Conservation (phyloP, 2,329 filamentous ascomycete genomes). For the Exophiala calicioides region DNA sequence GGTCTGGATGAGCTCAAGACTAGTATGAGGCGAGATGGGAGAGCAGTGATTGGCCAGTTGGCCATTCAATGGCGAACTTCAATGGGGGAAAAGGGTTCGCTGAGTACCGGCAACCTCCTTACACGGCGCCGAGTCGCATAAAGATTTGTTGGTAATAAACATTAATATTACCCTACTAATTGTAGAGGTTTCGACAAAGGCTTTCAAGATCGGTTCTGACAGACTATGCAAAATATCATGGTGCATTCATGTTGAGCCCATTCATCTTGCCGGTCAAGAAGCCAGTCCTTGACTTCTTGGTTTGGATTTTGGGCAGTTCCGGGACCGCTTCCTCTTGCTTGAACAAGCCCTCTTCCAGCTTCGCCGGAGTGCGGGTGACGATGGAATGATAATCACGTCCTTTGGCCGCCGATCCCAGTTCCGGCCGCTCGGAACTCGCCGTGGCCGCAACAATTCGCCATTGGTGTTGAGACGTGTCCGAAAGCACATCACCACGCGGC, state of each 20-base stretch:
- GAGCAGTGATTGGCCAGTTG: constrained; percentile 73
- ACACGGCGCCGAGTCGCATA: constrained; percentile 39
- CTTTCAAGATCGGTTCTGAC: neutral
- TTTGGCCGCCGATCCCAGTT: constrained; percentile 20
- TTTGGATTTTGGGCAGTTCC: constrained; percentile 18
- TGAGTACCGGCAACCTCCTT: constrained; percentile 80
- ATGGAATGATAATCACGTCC: constrained; percentile 61
- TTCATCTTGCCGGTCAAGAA: constrained; percentile 24
- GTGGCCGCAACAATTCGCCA: constrained; percentile 64
- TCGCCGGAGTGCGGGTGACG: constrained; percentile 70
- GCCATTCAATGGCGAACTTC: constrained; percentile 84
- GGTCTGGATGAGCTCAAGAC: constrained; percentile 53
- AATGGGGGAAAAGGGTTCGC: constrained; percentile 84
- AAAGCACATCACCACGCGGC: constrained; percentile 57
- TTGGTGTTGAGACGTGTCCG: constrained; percentile 63
- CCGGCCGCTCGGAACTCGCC: constrained; percentile 50
- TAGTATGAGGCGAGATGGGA: constrained; percentile 43
- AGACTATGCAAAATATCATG: constrained; percentile 7
- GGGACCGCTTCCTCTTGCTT: constrained; percentile 25
- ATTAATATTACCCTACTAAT: too few species aligned
- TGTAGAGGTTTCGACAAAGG: too few species aligned
- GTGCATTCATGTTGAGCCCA: constrained; percentile 30
- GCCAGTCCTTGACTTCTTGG: constrained; percentile 17
- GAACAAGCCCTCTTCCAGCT: constrained; percentile 72
- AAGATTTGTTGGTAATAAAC: neutral